Conservation (phyloP, 2,329 filamentous ascomycete species). For the Ceratocystis eucalypticola region DNA sequence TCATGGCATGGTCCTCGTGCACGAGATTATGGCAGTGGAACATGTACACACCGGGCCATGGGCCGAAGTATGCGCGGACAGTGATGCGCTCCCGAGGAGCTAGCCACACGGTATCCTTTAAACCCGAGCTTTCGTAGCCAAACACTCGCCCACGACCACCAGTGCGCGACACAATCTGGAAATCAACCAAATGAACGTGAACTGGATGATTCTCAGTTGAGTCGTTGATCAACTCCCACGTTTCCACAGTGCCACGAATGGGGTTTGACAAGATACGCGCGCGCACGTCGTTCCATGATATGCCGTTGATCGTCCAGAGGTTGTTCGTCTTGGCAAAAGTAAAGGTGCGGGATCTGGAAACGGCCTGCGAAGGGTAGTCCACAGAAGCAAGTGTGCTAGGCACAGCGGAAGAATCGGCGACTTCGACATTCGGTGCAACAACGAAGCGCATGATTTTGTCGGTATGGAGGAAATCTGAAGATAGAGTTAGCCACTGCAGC, state of each 20-base stretch:
- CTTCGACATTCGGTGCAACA: conserved; percentile 28
- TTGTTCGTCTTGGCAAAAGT: conserved; percentile 33
- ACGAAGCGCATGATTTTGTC: conserved; percentile 40
- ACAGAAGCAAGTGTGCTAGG: conserved; percentile 28
- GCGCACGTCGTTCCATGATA: conserved; percentile 33
- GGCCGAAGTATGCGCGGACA: conserved; percentile 38
- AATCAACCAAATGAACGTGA: conserved; percentile 47
- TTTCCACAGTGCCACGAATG: conserved; percentile 33
- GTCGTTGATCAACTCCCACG: conserved; percentile 38
- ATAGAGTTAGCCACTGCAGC: too few relatives aligned
- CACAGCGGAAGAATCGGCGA: conserved; percentile 28
- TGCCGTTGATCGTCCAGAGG: conserved; percentile 40
- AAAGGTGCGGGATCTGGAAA: conserved; percentile 32
- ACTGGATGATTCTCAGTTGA: conserved; percentile 39
- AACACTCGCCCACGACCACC: conserved; percentile 31
- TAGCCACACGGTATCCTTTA: conserved; percentile 47
- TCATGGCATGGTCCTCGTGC: conserved; percentile 35
- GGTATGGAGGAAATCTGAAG: conserved; percentile 35
- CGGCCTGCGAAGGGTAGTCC: conserved; percentile 27
- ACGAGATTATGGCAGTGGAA: conserved; percentile 37
- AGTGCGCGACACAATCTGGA: conserved; percentile 37
- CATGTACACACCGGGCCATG: conserved; percentile 40
- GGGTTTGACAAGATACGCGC: conserved; percentile 38
- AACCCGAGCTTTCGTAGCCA: conserved; percentile 40
- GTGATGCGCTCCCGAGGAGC: conserved; percentile 36